phyloP scores from a whole-genome alignment of 1,284 basidiomycete species.

The Pseudozyma sp. region DNA sequence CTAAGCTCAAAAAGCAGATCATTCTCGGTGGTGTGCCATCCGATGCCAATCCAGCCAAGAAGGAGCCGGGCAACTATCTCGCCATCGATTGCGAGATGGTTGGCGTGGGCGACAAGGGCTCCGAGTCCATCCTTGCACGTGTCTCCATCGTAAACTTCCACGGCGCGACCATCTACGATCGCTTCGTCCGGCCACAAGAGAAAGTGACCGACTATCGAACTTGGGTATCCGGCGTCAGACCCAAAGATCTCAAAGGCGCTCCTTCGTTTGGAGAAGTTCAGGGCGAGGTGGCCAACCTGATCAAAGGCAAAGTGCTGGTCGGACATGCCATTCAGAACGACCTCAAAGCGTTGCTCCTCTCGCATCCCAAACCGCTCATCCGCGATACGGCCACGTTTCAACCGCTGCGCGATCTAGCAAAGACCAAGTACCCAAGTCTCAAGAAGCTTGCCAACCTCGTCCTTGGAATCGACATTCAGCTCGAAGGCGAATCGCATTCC shows the following conservation, averaged over 20 bases:
- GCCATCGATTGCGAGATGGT: slow-evolving; percentile 98
- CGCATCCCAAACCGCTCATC: slow-evolving; percentile 81
- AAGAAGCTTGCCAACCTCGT: slow-evolving; percentile 85
- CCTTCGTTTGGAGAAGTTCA: slow-evolving; percentile 85
- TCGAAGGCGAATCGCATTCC: slow-evolving; percentile 62
- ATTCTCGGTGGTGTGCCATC: slow-evolving; percentile 52
- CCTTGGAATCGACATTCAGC: slow-evolving; percentile 85
- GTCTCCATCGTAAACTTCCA: slow-evolving; percentile 92
- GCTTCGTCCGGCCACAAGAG: slow-evolving; percentile 87
- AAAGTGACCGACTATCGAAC: slow-evolving; percentile 94
- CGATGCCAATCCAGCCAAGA: slow-evolving; percentile 39
- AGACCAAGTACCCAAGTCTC: slow-evolving; percentile 78
- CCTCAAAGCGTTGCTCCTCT: slow-evolving; percentile 87
- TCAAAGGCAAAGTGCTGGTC: slow-evolving; percentile 85
- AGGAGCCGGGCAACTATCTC: slow-evolving; percentile 78
- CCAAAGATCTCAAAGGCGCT: slow-evolving; percentile 78
- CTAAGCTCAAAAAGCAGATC: slow-evolving; percentile 48
- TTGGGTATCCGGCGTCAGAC: slow-evolving; percentile 86
- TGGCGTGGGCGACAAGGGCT: slow-evolving; percentile 84
- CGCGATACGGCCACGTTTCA: slow-evolving; percentile 83
- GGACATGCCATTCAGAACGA: slow-evolving; percentile 95
- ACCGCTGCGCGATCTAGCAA: slow-evolving; percentile 72
- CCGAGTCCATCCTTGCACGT: slow-evolving; percentile 85
- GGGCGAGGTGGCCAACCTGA: slow-evolving; percentile 79
- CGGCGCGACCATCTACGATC: slow-evolving; percentile 83